Conservation (phyloP, 2,329 filamentous ascomycete genomes). For the Neopestalotiopsis rosae region DNA sequence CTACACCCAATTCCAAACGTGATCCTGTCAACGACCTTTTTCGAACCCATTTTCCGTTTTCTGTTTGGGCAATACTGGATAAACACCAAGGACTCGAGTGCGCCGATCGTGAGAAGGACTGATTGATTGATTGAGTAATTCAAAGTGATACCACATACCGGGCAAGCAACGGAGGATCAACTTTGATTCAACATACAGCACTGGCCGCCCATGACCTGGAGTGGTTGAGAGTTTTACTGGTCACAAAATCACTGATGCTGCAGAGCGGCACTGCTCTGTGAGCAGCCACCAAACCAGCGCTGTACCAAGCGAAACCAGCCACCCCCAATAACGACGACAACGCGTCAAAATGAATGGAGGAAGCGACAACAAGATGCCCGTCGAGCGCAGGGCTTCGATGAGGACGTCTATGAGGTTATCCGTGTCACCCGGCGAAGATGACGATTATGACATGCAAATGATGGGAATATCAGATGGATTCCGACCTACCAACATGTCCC, state of each 20-base stretch:
- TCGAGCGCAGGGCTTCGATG: constrained; percentile 49
- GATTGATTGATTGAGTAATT: neutral
- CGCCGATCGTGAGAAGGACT: neutral
- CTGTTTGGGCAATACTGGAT: neutral
- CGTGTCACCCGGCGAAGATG: constrained; percentile 43
- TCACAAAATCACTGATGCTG: constrained; percentile 34
- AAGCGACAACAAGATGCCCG: constrained; percentile 42
- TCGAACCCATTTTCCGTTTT: neutral
- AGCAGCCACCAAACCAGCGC: constrained; percentile 4
- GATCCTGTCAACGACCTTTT: neutral
- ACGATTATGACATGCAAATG: constrained; percentile 54
- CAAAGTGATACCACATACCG: constrained; percentile 5
- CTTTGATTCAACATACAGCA: constrained; percentile 3
- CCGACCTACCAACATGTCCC: constrained; percentile 33
- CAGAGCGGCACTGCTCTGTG: constrained; percentile 29
- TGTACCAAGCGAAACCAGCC: neutral
- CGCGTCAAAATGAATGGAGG: constrained; percentile 44
- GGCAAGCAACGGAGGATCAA: constrained; percentile 13
- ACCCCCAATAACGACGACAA: constrained; percentile 9
- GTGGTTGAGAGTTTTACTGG: constrained; percentile 27
- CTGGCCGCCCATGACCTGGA: constrained; percentile 32
- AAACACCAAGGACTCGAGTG: neutral
- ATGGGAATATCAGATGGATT: constrained; percentile 52
- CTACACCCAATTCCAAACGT: constrained; percentile 1
- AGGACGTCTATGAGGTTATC: constrained; percentile 48